These are phyloP conservation scores for Triangularia verruculosa DNA, from an alignment of 2,329 filamentous ascomycete genomes.

Conservation along the genomic window DNA sequence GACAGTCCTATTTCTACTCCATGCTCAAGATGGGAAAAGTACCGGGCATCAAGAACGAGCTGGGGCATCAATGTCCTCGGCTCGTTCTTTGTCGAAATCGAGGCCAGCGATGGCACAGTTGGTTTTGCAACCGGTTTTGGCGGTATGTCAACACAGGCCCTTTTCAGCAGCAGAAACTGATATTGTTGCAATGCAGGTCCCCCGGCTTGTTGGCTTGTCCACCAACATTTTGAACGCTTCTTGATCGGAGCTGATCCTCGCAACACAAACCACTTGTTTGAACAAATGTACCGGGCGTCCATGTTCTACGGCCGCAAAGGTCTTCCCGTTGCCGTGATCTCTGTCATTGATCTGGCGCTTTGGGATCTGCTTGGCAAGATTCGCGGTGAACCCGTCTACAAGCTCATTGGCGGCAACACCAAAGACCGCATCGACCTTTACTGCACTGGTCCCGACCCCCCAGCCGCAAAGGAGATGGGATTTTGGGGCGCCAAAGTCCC, in stretches of 20 bases:
- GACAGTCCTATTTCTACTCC: constrained; percentile 91
- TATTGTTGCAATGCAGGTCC: constrained; percentile 53
- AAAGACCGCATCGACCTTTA: constrained; percentile 84
- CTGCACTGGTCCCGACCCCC: constrained; percentile 86
- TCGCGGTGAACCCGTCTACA: constrained; percentile 89
- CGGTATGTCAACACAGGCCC: constrained; percentile 43
- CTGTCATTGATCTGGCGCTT: constrained; percentile 86
- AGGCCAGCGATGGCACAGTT: constrained; percentile 85
- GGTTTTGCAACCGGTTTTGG: constrained; percentile 94
- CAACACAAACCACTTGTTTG: constrained; percentile 88
- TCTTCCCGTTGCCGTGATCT: constrained; percentile 84
- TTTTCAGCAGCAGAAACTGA: not conserved
- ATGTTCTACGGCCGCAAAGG: constrained; percentile 98
- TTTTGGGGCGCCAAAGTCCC: constrained; percentile 91
- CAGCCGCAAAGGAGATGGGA: constrained; percentile 76
- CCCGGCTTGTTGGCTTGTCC: constrained; percentile 88
- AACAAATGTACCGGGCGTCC: constrained; percentile 93
- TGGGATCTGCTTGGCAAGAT: constrained; percentile 94
- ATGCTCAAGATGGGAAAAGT: constrained; percentile 85
- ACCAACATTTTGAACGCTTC: constrained; percentile 92
- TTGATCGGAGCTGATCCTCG: constrained; percentile 83
- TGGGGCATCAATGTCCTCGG: constrained; percentile 96
- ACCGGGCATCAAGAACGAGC: constrained; percentile 80
- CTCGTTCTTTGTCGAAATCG: constrained; percentile 87
- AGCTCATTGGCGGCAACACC: constrained; percentile 88